Evolutionary conservation across 192 early-diverging fungal genomes (phyloP).

Genomic region (Coemansia sp.): DNA sequence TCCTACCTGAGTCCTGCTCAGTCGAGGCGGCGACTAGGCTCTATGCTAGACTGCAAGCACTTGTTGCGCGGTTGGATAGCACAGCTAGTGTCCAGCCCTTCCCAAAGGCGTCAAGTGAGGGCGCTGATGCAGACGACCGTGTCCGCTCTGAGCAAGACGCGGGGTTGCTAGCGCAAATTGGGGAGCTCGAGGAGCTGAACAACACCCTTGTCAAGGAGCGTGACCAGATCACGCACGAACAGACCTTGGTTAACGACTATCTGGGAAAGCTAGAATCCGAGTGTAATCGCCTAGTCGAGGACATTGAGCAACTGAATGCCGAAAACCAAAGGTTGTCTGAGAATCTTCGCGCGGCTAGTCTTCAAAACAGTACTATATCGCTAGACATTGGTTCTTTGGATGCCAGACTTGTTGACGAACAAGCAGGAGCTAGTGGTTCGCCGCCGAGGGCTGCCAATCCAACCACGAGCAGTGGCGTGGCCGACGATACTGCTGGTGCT

Average conservation of each 20-base stretch:
- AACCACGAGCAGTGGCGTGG: not conserved
- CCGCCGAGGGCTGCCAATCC: not conserved
- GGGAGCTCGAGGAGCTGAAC: conserved; percentile 57
- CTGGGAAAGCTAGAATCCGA: conserved; percentile 65
- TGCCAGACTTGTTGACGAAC: conserved; percentile 23
- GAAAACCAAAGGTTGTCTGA: conserved; percentile 52
- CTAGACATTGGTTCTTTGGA: conserved; percentile 43
- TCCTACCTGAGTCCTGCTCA: not conserved
- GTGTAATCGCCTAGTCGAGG: conserved; percentile 70
- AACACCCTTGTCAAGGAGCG: conserved; percentile 57
- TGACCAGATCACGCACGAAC: conserved; percentile 13
- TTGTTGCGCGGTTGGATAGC: not conserved
- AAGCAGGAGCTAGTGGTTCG: not conserved
- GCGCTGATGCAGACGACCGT: not conserved
- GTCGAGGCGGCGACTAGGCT: not conserved
- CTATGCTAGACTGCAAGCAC: not conserved
- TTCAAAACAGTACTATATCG: conserved; percentile 49
- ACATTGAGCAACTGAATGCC: conserved; percentile 64
- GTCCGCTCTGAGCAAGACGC: conserved; percentile 16
- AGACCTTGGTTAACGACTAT: conserved; percentile 26
- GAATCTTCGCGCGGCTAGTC: conserved; percentile 41
- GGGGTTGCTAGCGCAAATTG: conserved; percentile 51
- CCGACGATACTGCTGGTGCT: conserved; percentile 36
- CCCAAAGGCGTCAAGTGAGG: conserved; percentile 11
- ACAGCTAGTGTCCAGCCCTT: not conserved